These are phyloP conservation scores for Ascochyta koolunga DNA, from an alignment of 2,329 filamentous ascomycete species.

Conservation along the genomic window DNA sequence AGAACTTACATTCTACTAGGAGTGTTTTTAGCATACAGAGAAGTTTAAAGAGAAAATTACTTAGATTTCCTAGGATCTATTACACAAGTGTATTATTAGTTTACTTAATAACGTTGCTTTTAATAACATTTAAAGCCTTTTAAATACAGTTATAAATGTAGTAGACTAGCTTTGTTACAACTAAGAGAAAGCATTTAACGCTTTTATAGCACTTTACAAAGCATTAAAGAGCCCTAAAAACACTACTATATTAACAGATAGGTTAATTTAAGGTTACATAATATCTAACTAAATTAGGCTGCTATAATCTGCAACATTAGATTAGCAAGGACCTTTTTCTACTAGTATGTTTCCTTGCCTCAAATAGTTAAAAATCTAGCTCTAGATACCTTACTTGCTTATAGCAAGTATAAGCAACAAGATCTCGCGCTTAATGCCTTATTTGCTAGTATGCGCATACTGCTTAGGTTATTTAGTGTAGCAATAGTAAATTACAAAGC, in stretches of 20 bases:
- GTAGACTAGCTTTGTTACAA: too few species aligned
- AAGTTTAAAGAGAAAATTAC: too few species aligned
- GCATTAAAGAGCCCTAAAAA: slow-evolving; percentile 2
- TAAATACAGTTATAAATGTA: too few species aligned
- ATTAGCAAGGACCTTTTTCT: background rate
- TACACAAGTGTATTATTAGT: too few species aligned
- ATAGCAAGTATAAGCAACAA: slow-evolving; percentile 9
- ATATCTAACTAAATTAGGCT: background rate
- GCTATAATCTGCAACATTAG: background rate
- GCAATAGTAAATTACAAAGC: slow-evolving; percentile 2
- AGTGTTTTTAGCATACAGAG: too few species aligned
- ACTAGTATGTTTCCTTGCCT: background rate
- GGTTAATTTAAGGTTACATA: too few species aligned
- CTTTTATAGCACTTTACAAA: slow-evolving; percentile 18
- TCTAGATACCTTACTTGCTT: slow-evolving; percentile 19
- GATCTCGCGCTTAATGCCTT: slow-evolving; percentile 5
- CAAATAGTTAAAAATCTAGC: slow-evolving; percentile 19
- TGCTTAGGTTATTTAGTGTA: slow-evolving; percentile 12
- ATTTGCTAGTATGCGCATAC: slow-evolving; percentile 17
- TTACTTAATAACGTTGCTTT: too few species aligned
- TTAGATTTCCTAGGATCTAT: too few species aligned
- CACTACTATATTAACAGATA: slow-evolving; percentile 5
- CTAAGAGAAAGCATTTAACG: slow-evolving; percentile 18
- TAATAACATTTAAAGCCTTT: too few species aligned
- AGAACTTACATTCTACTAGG: too few species aligned